Evolutionary conservation across 1,284 basidiomycete genomes (phyloP).

Genomic region (Coniferiporia sulphurascens): DNA sequence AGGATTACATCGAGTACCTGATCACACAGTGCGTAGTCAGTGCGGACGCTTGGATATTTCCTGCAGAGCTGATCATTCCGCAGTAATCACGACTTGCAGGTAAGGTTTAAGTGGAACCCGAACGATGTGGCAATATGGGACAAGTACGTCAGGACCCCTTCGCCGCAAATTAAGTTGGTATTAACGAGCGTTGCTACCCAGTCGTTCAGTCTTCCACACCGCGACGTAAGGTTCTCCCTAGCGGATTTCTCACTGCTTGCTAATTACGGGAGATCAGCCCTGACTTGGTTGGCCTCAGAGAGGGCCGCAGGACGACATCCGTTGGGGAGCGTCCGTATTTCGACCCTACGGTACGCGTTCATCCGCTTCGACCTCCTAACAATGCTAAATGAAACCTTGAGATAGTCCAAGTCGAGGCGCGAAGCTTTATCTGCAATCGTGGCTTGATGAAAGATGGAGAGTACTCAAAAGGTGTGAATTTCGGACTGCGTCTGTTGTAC

Average conservation of each 20-base stretch:
- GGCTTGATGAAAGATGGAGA: neutral
- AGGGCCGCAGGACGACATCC: constrained; percentile 10
- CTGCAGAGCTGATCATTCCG: neutral
- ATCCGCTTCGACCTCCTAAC: neutral
- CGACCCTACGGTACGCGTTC: constrained; percentile 4
- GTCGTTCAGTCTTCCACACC: constrained; percentile 17
- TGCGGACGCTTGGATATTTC: neutral
- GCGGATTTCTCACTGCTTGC: neutral
- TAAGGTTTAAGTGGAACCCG: constrained; percentile 40
- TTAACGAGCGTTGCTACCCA: neutral
- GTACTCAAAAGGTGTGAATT: neutral
- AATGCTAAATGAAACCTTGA: neutral
- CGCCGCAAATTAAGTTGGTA: neutral
- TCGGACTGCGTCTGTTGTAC: neutral
- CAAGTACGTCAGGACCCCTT: constrained; percentile 24
- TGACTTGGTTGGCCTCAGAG: constrained; percentile 5
- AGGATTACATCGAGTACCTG: constrained; percentile 26
- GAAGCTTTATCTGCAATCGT: constrained; percentile 6
- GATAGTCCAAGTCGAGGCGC: constrained; percentile 9
- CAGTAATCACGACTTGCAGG: constrained; percentile 39
- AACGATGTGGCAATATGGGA: constrained; percentile 39
- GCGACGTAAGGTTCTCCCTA: constrained; percentile 12
- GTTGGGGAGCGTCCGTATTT: constrained; percentile 14
- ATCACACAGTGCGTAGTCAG: constrained; percentile 16
- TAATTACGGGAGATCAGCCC: neutral